Base-by-base conservation (phyloP, 108 stramenopile genomes). In the Skeletonema tropicum region DNA sequence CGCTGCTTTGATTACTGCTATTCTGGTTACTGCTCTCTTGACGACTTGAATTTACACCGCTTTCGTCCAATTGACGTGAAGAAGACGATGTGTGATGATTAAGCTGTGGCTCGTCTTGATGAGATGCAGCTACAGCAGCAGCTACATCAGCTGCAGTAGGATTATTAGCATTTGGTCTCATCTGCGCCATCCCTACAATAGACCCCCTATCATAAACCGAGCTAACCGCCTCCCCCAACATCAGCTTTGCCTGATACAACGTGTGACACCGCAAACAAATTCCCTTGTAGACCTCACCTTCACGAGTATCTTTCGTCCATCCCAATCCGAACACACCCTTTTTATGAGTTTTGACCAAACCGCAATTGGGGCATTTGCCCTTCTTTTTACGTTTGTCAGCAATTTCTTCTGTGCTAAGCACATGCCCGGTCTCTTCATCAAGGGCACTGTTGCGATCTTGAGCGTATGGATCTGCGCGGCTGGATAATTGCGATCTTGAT, bases 231-330 rank as follows among this genome's bases (percentile, higher is more conserved):
- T 75, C 74, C 13, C 59, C 59, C 46, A 75, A 39, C 19, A 14
- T 21, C 45, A 31, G 4, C 38, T 70, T 57, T 29, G 78, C 71
- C 49, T 68, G 35, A 25, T 26, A 14, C 15, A 79, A 25, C 10
- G 78, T 62, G 25, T 72, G 17, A 57, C 78, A 79, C 41, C 46
- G 59, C 5, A 79, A 67, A 72, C 78, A 79, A 1, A 68, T 57
- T 45, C 78, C 78, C 36, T 79, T 79, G 66, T 79, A 79, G n/a
- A 79, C 78, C 49, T 61, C 59, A 13, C 61, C 65, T 21, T 13
- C 38, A 71, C 39, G 45, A 45, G 39, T 48, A 42, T 42, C 32
- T 25, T 59, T 60, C 32, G 66, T 45, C 26, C 3, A 6, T 25
- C 5, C 25, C 14, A 23, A 14, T 14, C 46, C 45, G 12, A 29